A percentile compares a stretch with the other conserved stretches of the same genome.
These are phyloP conservation scores for Botrytis galanthina DNA, from an alignment of 2,329 filamentous ascomycete species.

Conservation along the genomic window DNA sequence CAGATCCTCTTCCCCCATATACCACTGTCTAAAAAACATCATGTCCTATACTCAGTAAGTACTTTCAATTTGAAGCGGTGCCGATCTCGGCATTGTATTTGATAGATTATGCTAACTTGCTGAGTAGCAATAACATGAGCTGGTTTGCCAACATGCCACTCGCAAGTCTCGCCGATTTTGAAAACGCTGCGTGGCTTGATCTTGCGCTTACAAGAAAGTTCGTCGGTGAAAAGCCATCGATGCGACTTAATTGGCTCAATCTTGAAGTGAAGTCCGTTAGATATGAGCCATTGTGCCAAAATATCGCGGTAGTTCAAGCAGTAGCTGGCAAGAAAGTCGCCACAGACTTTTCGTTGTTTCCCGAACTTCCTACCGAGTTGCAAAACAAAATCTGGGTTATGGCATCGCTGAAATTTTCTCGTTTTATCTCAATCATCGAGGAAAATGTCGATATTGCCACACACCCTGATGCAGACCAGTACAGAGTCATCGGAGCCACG, in stretches of 20 bases:
- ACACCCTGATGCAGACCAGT: not conserved
- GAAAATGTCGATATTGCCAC: not conserved
- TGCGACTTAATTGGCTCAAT: not conserved
- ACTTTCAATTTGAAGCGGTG: not conserved
- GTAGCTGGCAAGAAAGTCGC: not conserved
- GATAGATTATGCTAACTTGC: not conserved
- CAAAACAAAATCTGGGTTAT: conserved; percentile 1
- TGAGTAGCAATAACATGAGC: not conserved
- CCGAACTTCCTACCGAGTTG: not conserved
- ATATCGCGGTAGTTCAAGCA: not conserved
- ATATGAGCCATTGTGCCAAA: not conserved
- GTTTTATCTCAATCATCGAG: not conserved
- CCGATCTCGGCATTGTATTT: not conserved
- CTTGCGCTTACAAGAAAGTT: not conserved
- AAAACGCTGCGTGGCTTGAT: not conserved
- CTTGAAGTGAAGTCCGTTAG: not conserved
- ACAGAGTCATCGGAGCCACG: not conserved
- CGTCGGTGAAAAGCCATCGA: too few relatives aligned
- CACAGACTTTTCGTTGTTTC: not conserved
- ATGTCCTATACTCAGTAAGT: not conserved
- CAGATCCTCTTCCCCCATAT: too few relatives aligned
- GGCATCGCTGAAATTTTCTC: not conserved
- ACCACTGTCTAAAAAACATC: not conserved
- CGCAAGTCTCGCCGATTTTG: not conserved
- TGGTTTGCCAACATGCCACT: not conserved